Percentiles rank a stretch among this genome's conserved stretches.
These are phyloP conservation scores for Monascus purpureus DNA, from an alignment of 495 filamentous ascomycete genomes.

Conservation along the genomic window DNA sequence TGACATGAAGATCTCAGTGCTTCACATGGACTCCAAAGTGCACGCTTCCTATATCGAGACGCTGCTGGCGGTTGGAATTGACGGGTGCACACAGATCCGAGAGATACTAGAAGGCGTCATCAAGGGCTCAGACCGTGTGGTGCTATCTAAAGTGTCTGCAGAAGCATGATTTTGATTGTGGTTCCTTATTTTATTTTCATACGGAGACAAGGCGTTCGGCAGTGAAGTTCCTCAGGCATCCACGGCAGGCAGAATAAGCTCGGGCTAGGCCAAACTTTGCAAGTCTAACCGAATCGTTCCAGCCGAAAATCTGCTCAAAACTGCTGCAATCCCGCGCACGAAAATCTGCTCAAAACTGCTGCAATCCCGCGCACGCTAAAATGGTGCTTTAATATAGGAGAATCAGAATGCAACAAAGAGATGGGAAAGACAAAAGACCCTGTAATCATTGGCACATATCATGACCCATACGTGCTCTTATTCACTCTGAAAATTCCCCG, in stretches of 20 bases:
- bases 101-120: slow-evolving; percentile 54
- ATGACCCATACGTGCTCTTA: no score
- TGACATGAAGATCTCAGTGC: slow-evolving; percentile 58
- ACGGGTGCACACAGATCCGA: slow-evolving; percentile 78
- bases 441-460: no score
- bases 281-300: no score
- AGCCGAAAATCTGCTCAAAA: slow-evolving; percentile 20
- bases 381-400: no score
- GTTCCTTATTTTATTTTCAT: no score
- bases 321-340: slow-evolving; percentile 20
- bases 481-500: no score
- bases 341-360: slow-evolving; percentile 4
- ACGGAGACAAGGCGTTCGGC: no score
- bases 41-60: slow-evolving; percentile 67
- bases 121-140: slow-evolving; percentile 19
- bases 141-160: background rate
- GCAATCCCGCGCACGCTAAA: background rate
- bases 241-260: no score
- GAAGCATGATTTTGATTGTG: slow-evolving; percentile 4
- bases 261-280: no score
- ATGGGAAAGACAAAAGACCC: no score
- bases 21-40: slow-evolving; percentile 74
- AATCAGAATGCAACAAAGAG: no score
- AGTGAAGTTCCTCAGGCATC: no score
- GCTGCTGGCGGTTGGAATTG: slow-evolving; percentile 82